phyloP scores from a whole-genome alignment of 148 eudicot species.

The Pharnaceum exiguum region DNA sequence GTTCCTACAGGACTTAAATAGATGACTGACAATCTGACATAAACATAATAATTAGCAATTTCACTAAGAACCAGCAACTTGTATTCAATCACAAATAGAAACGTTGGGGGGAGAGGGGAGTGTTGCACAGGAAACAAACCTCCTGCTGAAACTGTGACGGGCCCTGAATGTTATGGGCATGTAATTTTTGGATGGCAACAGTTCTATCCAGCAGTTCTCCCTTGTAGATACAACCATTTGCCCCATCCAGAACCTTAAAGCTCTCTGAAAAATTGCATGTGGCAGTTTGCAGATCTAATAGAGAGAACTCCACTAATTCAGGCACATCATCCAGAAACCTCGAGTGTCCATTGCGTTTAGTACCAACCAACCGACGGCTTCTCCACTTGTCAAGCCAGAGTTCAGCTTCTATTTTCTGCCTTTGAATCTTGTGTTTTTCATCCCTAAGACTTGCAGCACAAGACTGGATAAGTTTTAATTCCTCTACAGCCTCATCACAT shows the following conservation, averaged over 20 bases:
- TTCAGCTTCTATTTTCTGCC: conserved; percentile 58
- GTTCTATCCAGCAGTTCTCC: conserved; percentile 70
- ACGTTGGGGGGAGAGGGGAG: neutral
- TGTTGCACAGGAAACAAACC: conserved; percentile 27
- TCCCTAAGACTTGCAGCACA: conserved; percentile 40
- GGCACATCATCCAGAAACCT: conserved; percentile 34
- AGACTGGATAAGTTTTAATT: conserved; percentile 52
- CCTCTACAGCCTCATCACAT: conserved; percentile 55
- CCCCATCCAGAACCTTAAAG: conserved; percentile 64
- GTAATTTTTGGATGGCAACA: conserved; percentile 65
- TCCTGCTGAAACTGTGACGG: conserved; percentile 58
- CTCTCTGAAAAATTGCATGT: conserved; percentile 80
- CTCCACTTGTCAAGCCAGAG: conserved; percentile 78
- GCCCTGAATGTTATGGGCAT: conserved; percentile 48
- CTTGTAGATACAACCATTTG: conserved; percentile 59
- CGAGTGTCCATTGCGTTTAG: conserved; percentile 17
- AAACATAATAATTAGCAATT: neutral
- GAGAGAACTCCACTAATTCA: conserved; percentile 51
- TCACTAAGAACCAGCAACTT: neutral
- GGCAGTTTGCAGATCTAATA: conserved; percentile 64
- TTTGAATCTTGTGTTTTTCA: conserved; percentile 56
- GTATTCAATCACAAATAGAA: neutral
- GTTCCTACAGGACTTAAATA: too few species aligned
- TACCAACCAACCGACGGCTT: conserved; percentile 34
- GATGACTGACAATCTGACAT: too few species aligned